phyloP scores from a whole-genome alignment of 441 rosid species.

The Omphalea diandra region DNA sequence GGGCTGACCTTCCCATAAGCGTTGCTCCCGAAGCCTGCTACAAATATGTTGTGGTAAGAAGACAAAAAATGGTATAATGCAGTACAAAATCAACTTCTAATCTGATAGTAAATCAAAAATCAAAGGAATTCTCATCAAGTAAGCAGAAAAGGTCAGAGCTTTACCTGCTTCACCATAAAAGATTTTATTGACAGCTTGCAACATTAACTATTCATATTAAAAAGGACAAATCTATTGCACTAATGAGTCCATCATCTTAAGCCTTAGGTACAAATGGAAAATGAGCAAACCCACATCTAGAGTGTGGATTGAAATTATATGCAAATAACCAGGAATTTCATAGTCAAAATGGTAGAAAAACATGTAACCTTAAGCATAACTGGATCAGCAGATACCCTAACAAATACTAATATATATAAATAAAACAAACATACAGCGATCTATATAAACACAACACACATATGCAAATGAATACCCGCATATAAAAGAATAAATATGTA shows the following conservation, averaged over 20 bases:
- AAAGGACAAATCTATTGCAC: neutral
- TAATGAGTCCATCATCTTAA: neutral
- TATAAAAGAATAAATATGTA: neutral
- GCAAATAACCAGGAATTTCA: neutral
- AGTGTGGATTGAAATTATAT: neutral
- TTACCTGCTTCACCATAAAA: neutral
- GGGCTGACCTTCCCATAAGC: conserved; percentile 79
- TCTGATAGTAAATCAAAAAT: neutral
- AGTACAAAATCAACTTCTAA: conserved; percentile 15
- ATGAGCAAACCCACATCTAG: neutral
- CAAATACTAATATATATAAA: neutral
- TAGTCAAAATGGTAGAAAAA: neutral
- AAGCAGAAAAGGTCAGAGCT: neutral
- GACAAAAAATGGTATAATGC: neutral
- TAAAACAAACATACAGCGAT: too few species aligned
- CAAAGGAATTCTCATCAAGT: conserved; percentile 1
- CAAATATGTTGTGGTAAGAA: conserved; percentile 23
- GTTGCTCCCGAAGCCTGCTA: conserved; percentile 68
- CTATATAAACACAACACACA: neutral
- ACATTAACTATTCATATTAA: neutral
- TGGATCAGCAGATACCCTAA: neutral
- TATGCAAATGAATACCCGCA: neutral
- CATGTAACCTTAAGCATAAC: neutral
- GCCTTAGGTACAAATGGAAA: neutral
- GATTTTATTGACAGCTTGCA: neutral